Evolutionary conservation across 306 rosid genomes (phyloP), one percentile per base, ranked within the genome.

Genomic region (Argentina anserina): DNA sequence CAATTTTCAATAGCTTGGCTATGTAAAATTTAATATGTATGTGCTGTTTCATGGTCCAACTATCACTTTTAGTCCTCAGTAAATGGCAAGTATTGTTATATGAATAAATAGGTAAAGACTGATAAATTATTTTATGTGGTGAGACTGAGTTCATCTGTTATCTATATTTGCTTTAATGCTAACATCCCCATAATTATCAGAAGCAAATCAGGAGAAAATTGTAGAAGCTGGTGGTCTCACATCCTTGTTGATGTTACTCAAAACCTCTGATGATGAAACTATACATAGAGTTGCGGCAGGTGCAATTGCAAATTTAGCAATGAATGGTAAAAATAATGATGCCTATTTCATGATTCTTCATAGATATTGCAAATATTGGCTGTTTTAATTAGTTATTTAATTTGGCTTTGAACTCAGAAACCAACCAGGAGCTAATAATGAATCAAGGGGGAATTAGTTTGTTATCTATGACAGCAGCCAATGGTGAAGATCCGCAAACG

Each of bases 201-300:
- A 95, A 83, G 81, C 93, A 77, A 95, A 95, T 83, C 99, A 95
- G 78, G 92, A 90, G 81, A 95, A 88, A 87, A 95, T 95, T 76
- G 99, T 95, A n/a, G 86, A 91, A 80, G 99, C 96, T 18, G 99
- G 99, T 9, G 97, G 99, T 31, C 90, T 95, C 17, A 84, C 91
- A 21, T 95, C 99, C 74, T 86, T 95, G 84, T 92, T 95, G 84
- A 86, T 74, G 70, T 85, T 95, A 71, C 97, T 95, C 53, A 87
- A 82, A 82, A 90, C 82, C 85, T 80, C 97, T 9, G 86, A 88
- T 69, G 96, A 95, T 61, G 99, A 95, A 84, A 91, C 96, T 73
- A 88, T 95, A 80, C 97, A 90, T 70, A 87, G 99, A 90, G 99
- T 95, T 78, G 97, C 97, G n/a, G 97, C 99, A 6, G 99, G 99